phyloP scores from a whole-genome alignment of 768 basidiomycete genomes.

The Calocybe cyanea region DNA sequence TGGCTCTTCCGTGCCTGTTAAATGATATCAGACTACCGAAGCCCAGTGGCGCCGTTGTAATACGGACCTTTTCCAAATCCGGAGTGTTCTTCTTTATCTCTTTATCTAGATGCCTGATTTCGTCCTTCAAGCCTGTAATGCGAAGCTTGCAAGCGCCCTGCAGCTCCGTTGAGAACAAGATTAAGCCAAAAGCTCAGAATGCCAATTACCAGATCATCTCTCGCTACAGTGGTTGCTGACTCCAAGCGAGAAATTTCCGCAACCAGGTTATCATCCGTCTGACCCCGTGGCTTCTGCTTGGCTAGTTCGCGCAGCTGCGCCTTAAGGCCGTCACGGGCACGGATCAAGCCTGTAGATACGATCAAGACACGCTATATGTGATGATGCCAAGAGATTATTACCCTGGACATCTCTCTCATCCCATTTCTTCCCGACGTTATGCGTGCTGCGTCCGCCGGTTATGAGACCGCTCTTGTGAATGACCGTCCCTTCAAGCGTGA shows the following conservation, averaged over 20 bases:
- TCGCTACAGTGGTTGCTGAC: constrained; percentile 65
- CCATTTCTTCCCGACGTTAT: constrained; percentile 80
- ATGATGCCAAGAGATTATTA: constrained; percentile 20
- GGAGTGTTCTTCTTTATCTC: constrained; percentile 65
- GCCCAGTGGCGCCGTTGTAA: background rate
- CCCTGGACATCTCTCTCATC: constrained; percentile 93
- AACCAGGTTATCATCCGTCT: constrained; percentile 77
- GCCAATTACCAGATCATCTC: constrained; percentile 74
- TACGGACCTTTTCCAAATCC: constrained; percentile 64
- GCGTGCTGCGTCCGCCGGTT: constrained; percentile 87
- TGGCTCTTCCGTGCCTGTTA: constrained; percentile 53
- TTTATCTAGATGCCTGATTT: constrained; percentile 76
- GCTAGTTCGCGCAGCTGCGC: constrained; percentile 78
- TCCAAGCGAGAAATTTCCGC: constrained; percentile 78
- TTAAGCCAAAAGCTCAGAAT: background rate
- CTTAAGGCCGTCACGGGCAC: constrained; percentile 67
- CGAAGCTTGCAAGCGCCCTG: constrained; percentile 76
- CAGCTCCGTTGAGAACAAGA: background rate
- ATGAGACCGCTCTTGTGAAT: constrained; percentile 98
- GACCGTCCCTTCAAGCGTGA: constrained; percentile 93
- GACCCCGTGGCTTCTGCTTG: constrained; percentile 78
- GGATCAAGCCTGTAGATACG: constrained; percentile 33
- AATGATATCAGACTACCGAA: background rate
- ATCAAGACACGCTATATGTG: background rate
- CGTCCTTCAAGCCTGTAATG: constrained; percentile 75